These are phyloP conservation scores for Colletotrichum sojae DNA, from an alignment of 2,329 filamentous ascomycete species.

Conservation along the genomic window DNA sequence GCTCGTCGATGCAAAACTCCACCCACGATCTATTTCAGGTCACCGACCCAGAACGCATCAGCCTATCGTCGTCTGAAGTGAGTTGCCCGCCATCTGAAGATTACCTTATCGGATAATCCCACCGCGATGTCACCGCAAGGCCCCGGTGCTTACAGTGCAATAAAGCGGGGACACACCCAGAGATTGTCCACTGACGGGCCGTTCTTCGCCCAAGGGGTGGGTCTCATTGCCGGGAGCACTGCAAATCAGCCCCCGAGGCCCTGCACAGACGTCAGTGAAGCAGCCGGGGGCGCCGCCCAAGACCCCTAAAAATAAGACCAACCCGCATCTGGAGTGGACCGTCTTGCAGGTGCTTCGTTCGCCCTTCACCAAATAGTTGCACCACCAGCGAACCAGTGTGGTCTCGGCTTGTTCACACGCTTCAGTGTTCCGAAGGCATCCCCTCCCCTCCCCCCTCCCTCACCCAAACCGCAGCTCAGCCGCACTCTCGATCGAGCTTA, in stretches of 20 bases:
- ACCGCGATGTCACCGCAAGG: neutral
- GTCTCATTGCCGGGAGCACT: conserved; percentile 13
- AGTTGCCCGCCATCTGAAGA: neutral
- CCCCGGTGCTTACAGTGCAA: neutral
- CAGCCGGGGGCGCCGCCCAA: conserved; percentile 22
- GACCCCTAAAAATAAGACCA: conserved; percentile 39
- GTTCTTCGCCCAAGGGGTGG: neutral
- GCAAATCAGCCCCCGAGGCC: conserved; percentile 4
- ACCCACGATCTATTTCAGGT: neutral
- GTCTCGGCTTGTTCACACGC: conserved; percentile 2
- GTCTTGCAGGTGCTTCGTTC: neutral
- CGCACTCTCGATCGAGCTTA: conserved; percentile 38
- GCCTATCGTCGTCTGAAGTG: neutral
- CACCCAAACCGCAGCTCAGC: conserved; percentile 29
- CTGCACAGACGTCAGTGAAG: conserved; percentile 33
- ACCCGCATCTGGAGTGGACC: conserved; percentile 21
- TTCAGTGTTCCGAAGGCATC: neutral
- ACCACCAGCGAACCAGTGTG: neutral
- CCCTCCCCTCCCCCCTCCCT: conserved; percentile 2
- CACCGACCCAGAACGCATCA: neutral
- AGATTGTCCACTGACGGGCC: no score
- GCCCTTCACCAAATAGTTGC: conserved; percentile 1
- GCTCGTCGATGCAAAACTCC: neutral
- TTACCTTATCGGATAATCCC: neutral
- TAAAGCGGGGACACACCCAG: neutral